phyloP scores from a whole-genome alignment of 495 filamentous ascomycete genomes.

The Lentithecium fluviatile region DNA sequence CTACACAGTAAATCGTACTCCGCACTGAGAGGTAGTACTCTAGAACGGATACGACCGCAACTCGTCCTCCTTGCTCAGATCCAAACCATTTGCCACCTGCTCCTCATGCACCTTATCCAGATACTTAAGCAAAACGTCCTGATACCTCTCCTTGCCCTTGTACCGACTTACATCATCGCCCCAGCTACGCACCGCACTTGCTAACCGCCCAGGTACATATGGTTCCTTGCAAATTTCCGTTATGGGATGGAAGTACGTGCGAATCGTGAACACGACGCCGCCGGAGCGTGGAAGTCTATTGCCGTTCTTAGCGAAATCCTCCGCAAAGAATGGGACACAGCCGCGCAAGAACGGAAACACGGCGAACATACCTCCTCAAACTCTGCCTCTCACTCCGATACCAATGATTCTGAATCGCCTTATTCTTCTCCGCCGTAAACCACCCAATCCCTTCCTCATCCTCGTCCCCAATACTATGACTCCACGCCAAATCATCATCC shows the following conservation, averaged over 20 bases:
- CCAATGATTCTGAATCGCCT: conserved; percentile 69
- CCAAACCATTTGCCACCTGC: conserved; percentile 63
- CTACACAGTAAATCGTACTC: no score
- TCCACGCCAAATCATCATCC: conserved; percentile 51
- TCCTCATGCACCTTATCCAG: conserved; percentile 75
- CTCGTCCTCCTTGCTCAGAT: conserved; percentile 42
- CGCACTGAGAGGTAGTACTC: no score
- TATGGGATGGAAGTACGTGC: conserved; percentile 47
- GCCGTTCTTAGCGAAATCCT: not conserved
- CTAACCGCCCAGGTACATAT: conserved; percentile 44
- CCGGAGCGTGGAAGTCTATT: conserved; percentile 63
- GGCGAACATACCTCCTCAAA: conserved; percentile 53
- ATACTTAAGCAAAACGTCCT: conserved; percentile 77
- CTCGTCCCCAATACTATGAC: conserved; percentile 70
- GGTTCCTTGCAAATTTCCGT: conserved; percentile 44
- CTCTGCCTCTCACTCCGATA: conserved; percentile 81
- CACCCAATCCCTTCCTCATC: conserved; percentile 65
- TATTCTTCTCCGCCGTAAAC: conserved; percentile 75
- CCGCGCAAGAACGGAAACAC: no score
- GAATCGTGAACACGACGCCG: conserved; percentile 58
- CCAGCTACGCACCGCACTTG: conserved; percentile 65
- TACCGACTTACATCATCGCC: conserved; percentile 79
- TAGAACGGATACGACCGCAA: conserved; percentile 33
- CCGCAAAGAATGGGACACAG: not conserved
- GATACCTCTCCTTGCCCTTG: conserved; percentile 79